Evolutionary conservation across 495 filamentous ascomycete species (phyloP), one percentile per base, ranked within the genome.

Genomic region (Podospora sp.): DNA sequence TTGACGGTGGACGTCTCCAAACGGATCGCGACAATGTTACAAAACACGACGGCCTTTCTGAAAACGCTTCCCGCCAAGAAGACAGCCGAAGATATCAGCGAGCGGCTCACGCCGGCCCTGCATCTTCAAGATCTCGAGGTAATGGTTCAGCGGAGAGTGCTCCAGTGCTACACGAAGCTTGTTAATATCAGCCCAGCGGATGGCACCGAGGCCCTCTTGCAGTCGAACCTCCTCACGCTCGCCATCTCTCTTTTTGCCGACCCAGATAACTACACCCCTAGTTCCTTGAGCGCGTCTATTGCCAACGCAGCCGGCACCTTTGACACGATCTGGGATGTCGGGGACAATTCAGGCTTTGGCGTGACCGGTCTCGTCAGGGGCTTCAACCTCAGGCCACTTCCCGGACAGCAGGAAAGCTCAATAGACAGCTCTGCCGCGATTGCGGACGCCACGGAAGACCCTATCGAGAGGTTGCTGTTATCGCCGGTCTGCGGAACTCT

Each of bases 1-100:
- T 84, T 99, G 66, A 98, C 95, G 0, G 88, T 91, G 4, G 95
- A 99, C 78, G 92, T 97, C 51, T 94, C 93, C n/a, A 95, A 92
- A 77, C 86, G 95, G 52, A 91, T 97, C 69, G 91, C 92, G 24
- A 85, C 87, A 0, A 95, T 98, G 93, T 83, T 99, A n/a, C 93
- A 98, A 77, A 97, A 96, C 71, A 97, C 94, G 0, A 91, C 92
- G 2, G 87, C 89, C 3, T 99, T 97, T 68, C 80, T 98, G 16
- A 91, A 90, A 75, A 89, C 89, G 56, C 78, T 98, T 7, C 93
- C 94, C 0, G 78, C 85, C 0, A 94, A 91, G 72, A 97, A 95
- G 75, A 89, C 89, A 5, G 89, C 89, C n/a, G 93, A 97, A 63
- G 95, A 99, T 73, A 86, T 93, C 35, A 86, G 88, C 14, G 91